These are phyloP conservation scores for Xylogone sp. DNA, from an alignment of 2,329 filamentous ascomycete species.

Conservation along the genomic window DNA sequence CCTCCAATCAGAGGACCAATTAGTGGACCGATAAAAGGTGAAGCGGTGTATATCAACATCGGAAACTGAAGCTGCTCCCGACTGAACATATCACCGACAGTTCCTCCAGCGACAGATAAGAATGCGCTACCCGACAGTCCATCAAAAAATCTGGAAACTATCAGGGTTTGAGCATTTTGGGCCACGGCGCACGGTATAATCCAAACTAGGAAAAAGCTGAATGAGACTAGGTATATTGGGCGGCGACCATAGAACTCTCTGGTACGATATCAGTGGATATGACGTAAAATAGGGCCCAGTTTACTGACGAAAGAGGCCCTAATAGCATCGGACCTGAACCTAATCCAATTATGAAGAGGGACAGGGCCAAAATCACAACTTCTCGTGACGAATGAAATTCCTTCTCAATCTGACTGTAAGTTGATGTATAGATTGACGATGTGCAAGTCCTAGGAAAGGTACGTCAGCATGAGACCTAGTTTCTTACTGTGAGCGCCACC, in stretches of 20 bases:
- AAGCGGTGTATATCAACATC: conserved; percentile 72
- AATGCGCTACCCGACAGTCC: conserved; percentile 53
- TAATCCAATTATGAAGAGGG: too few species aligned
- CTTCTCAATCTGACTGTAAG: too few species aligned
- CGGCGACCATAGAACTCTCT: conserved; percentile 76
- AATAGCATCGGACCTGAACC: too few species aligned
- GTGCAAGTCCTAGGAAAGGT: too few species aligned
- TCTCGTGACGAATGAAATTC: too few species aligned
- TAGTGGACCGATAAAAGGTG: conserved; percentile 56
- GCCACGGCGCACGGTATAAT: conserved; percentile 74
- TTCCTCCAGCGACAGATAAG: neutral
- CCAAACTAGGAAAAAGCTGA: conserved; percentile 70
- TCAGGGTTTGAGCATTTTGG: conserved; percentile 71
- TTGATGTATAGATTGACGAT: too few species aligned
- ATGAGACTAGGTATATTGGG: conserved; percentile 72
- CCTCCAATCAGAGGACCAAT: conserved; percentile 62
- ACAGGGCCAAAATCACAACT: too few species aligned
- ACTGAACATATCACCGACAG: neutral
- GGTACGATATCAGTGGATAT: too few species aligned
- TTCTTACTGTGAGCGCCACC: too few species aligned
- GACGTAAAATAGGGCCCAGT: too few species aligned
- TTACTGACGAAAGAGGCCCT: too few species aligned
- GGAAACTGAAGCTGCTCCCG: conserved; percentile 65
- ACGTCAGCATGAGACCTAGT: too few species aligned
- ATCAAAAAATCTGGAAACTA: conserved; percentile 71